phyloP scores from a whole-genome alignment of 1,284 basidiomycete species.

The Rhodotorula sp. region DNA sequence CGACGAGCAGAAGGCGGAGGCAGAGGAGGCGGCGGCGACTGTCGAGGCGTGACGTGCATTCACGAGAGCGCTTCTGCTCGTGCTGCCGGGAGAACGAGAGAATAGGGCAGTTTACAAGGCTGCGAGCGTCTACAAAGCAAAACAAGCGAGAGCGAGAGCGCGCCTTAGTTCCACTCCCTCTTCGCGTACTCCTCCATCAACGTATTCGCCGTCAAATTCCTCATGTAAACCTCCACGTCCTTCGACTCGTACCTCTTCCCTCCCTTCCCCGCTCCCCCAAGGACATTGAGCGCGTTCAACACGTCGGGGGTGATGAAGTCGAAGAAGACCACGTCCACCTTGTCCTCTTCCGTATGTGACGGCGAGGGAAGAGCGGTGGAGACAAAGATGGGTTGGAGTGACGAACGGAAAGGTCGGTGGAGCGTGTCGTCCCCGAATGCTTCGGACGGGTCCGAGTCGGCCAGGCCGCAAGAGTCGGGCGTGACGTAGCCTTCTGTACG shows the following conservation, averaged over 20 bases:
- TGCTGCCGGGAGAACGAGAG: too few relatives aligned
- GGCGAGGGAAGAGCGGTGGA: constrained; percentile 25
- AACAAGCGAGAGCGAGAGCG: too few relatives aligned
- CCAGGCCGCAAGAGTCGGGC: constrained; percentile 39
- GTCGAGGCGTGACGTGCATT: background rate
- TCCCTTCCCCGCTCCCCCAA: constrained; percentile 12
- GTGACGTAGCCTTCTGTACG: constrained; percentile 43
- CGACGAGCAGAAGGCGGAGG: background rate
- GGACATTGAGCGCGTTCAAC: constrained; percentile 35
- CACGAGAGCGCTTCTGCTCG: background rate
- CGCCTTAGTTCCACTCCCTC: constrained; percentile 27
- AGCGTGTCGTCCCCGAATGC: constrained; percentile 44
- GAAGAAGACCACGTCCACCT: constrained; percentile 42
- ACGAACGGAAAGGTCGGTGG: constrained; percentile 41
- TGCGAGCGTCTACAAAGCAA: too few relatives aligned
- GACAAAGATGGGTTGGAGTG: constrained; percentile 44
- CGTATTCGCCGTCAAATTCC: constrained; percentile 34
- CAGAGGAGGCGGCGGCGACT: background rate
- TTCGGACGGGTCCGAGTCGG: background rate
- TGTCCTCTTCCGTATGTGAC: background rate
- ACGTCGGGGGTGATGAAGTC: constrained; percentile 44
- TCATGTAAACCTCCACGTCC: constrained; percentile 34
- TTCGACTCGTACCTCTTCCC: constrained; percentile 12
- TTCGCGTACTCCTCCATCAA: constrained; percentile 37
- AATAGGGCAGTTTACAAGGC: too few relatives aligned